A percentile compares a stretch with the other conserved stretches of the same genome.
Evolutionary conservation across 1,284 basidiomycete genomes (phyloP).

Genomic region (Ceratobasidium papillatum): DNA sequence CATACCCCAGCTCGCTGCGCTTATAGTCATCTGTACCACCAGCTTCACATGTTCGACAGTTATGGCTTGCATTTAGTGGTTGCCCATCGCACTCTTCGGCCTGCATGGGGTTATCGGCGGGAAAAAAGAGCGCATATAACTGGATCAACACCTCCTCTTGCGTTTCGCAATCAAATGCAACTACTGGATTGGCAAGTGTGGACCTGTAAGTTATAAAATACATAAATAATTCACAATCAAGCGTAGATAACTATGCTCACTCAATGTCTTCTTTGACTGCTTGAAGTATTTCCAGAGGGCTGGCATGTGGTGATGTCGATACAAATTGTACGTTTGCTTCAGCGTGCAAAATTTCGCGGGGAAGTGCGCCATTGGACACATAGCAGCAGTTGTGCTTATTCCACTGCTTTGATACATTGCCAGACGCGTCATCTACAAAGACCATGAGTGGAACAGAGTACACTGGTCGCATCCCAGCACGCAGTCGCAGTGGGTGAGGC

Average conservation of each 20-base stretch:
- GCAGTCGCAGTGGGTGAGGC: constrained; percentile 20
- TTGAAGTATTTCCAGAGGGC: constrained; percentile 7
- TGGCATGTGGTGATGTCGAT: constrained; percentile 11
- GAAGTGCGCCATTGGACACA: constrained; percentile 27
- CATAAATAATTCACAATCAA: no score
- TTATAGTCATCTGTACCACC: constrained; percentile 38
- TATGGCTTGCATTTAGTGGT: constrained; percentile 8
- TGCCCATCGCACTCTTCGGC: constrained; percentile 24
- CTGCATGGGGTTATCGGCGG: constrained; percentile 44
- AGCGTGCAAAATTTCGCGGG: neutral
- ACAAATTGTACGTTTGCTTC: constrained; percentile 34
- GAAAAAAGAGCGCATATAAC: neutral
- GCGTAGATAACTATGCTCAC: no score
- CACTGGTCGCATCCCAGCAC: neutral
- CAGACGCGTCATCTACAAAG: constrained; percentile 33
- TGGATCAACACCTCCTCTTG: constrained; percentile 46
- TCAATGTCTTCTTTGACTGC: constrained; percentile 1
- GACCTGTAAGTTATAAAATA: constrained; percentile 2
- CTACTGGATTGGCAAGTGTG: constrained; percentile 30
- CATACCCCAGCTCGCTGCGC: constrained; percentile 36
- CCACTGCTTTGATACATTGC: constrained; percentile 35
- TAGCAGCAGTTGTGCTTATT: constrained; percentile 27
- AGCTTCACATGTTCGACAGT: constrained; percentile 40
- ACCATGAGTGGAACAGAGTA: constrained; percentile 31
- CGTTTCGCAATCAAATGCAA: constrained; percentile 48